Evolutionary conservation across 164 flowering plant genomes (phyloP), one percentile per base, ranked within the genome.

Genomic region (Berberis vulgaris): DNA sequence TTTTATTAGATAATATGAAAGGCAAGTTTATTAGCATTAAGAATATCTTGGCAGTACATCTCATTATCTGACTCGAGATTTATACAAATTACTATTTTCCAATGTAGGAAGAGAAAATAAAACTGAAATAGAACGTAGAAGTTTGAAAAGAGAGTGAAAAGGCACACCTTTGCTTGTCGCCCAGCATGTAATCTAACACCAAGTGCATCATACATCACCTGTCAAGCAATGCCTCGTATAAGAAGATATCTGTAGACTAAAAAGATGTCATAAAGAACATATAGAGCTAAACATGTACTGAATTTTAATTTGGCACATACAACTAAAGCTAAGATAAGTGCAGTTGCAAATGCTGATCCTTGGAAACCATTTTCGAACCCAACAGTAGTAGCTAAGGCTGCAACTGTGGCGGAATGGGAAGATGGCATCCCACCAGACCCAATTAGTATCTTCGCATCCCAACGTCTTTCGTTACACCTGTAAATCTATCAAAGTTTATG

Each of bases 391-490:
- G 96, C 95, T 63, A 94, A 86, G 68, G 96, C 97, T 70, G 84
- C 77, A 43, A 91, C 98, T 10, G 95, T 88, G 26, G 98, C 82
- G 67, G 97, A 87, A 82, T 94, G 98, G 11, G 98, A 87, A 2
- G 98, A 94, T 13, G 98, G 98, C 98, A 94, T 94, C 60, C 98
- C 98, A 61, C 98, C 98, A 13, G 98, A 91, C 49, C 83, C 87
- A 67, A 86, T 54, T 45, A 94, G 83, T 71, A 75, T 82, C 76
- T 82, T 87, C 49, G 75, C 65, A 82, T 91, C 97, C 94, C 92
- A 88, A 41, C 83, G 75, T 52, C 77, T 86, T 70, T 91, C 98
- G 67, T 77, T 87, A 49, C 81, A 94, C 98, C 98, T 94, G 86
- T 69, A 82, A 64, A 80, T 78, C 80, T 74, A 77, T 69, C 68